Evolutionary conservation across 2,329 filamentous ascomycete species (phyloP).

Genomic region (Fusarium begoniae): DNA sequence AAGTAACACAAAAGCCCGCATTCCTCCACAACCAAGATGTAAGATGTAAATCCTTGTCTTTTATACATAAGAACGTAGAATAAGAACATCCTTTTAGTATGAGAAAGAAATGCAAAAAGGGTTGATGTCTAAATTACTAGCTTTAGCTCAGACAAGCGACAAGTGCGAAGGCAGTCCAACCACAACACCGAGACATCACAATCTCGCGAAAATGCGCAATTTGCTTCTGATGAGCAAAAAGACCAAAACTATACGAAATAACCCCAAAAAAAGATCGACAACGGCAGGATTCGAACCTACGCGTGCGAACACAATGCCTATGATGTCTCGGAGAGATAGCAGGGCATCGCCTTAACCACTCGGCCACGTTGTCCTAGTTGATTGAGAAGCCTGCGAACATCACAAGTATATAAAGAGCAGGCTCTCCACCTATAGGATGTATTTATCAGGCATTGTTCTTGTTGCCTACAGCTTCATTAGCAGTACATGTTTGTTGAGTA

Average conservation of each 20-base stretch:
- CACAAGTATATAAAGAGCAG: neutral
- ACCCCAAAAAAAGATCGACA: neutral
- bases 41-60: no score
- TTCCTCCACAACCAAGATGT: neutral
- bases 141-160: neutral
- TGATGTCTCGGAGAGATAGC: slow-evolving; percentile 24
- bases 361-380: slow-evolving; percentile 21
- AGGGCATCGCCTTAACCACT: slow-evolving; percentile 33
- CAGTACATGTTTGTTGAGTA: neutral
- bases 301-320: slow-evolving; percentile 32
- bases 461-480: neutral
- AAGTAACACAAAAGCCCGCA: neutral
- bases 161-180: neutral
- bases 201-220: neutral
- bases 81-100: neutral
- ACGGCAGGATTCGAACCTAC: slow-evolving; percentile 33
- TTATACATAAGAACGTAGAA: neutral
- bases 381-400: accelerated
- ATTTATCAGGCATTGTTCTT: no score
- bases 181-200: neutral
- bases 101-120: neutral
- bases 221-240: neutral
- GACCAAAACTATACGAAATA: neutral
- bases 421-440: accelerated
- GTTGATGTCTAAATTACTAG: neutral